Base-by-base conservation (phyloP, 208 protist genomes). In the Trichomonas vaginalis region DNA sequence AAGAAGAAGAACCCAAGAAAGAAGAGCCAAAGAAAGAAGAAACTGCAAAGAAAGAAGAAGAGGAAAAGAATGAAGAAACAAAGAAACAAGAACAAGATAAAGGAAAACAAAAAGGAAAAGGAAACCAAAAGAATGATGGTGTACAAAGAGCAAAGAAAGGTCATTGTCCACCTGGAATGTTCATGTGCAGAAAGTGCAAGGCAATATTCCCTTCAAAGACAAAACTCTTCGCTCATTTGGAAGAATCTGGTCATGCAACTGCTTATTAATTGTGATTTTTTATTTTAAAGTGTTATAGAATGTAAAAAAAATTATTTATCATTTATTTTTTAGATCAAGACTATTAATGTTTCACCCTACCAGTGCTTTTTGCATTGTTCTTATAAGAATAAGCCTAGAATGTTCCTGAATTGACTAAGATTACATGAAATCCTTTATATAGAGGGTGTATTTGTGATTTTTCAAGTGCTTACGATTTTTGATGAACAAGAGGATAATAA, bases 101-200 rank as follows among this genome's bases (percentile, higher is more conserved):
- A 83, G 27, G 35, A 37, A 83, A 35, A 17, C 2, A 27, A 8
- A 70, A 70, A 27, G n/a, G n/a, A 6, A 70, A 70, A 70, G 56
- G n/a, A 6, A 27, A 70, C 21, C 21, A 70, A 70, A 27, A 70
- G n/a, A 27, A 70, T 35, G 8, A 35, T 51, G 27, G 32, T 48
- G 17, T 35, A 8, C 45, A 48, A 15, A 8, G 40, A 39, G 46
- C 42, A 32, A 51, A 51, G 8, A 51, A 48, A 14, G 46, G 46
- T 27, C 42, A 92, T 32, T 45, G 40, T 4, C 86, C 86, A 17
- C 45, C 86, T 92, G 86, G 86, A 92, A 51, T 35, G 86, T 48
- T 51, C 40, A 92, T 92, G 86, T 92, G 86, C 45, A 92, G 86
- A 51, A 92, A 92, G n/a, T 92, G 86, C 45, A 92, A 45, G 17